A percentile compares a stretch with the other conserved stretches of the same genome.
Conservation (phyloP, 2,329 filamentous ascomycete genomes). For the Calonectria honghensis region DNA sequence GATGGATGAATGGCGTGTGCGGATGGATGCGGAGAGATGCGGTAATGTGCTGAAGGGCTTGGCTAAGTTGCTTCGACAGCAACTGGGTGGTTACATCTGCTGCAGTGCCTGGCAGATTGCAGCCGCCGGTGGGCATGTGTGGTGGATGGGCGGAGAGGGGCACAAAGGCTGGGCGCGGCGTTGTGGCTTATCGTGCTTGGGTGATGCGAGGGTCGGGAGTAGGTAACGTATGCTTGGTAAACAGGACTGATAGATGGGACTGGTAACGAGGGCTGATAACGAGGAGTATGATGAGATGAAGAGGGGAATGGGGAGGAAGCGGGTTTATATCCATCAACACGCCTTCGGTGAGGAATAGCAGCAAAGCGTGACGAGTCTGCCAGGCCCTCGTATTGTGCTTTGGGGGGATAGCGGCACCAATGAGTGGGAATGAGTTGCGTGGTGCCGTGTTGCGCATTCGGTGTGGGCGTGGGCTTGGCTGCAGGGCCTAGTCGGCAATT, state of each 20-base stretch:
- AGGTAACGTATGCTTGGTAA: background rate
- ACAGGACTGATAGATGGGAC: no score
- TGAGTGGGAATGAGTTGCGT: background rate
- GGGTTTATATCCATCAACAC: background rate
- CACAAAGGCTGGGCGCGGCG: background rate
- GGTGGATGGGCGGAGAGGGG: background rate
- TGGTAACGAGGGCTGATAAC: background rate
- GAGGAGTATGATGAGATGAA: background rate
- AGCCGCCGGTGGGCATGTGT: background rate
- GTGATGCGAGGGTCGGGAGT: background rate
- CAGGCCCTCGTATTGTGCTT: background rate
- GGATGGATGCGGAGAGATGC: background rate
- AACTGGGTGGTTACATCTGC: slow-evolving; percentile 23
- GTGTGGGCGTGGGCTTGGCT: background rate
- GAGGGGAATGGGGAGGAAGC: background rate
- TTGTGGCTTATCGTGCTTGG: background rate
- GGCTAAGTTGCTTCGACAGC: slow-evolving; percentile 5
- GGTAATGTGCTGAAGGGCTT: slow-evolving; percentile 1
- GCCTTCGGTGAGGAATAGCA: background rate
- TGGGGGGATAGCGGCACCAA: background rate
- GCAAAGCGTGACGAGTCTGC: background rate
- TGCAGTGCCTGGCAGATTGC: slow-evolving; percentile 15
- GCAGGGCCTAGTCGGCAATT: background rate
- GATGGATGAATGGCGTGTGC: background rate
- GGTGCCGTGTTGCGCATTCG: background rate